Evolutionary conservation across 306 rosid genomes (phyloP).

Genomic region (Alnus rubra): DNA sequence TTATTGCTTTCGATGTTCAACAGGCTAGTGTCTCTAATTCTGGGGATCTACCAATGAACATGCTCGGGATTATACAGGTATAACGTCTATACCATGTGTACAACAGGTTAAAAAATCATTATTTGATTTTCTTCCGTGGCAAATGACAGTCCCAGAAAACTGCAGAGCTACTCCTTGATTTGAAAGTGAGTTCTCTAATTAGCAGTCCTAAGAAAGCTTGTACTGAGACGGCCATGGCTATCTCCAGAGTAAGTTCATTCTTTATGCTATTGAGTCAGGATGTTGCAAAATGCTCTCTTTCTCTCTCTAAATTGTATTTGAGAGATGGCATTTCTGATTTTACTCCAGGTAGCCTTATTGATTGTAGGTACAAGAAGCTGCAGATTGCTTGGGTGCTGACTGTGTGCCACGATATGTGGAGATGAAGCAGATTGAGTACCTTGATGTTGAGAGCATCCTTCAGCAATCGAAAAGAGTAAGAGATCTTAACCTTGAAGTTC

Average conservation of each 20-base stretch:
- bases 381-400: constrained; percentile 95
- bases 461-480: constrained; percentile 60
- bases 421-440: constrained; percentile 58
- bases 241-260: constrained; percentile 65
- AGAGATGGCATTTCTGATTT: not conserved
- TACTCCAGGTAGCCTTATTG: constrained; percentile 23
- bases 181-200: constrained; percentile 62
- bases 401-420: constrained; percentile 83
- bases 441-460: constrained; percentile 56
- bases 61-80: constrained; percentile 93
- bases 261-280: constrained; percentile 16
- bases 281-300: constrained; percentile 19
- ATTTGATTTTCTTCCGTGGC: constrained; percentile 41
- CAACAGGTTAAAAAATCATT: constrained; percentile 23
- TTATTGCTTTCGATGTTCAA: constrained; percentile 30
- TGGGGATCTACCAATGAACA: constrained; percentile 68
- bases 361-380: constrained; percentile 88
- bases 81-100: constrained; percentile 13
- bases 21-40: constrained; percentile 52
- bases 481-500: constrained; percentile 20
- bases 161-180: constrained; percentile 90
- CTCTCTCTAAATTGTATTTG: constrained; percentile 1
- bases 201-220: constrained; percentile 75
- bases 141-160: constrained; percentile 84
- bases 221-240: constrained; percentile 63